A percentile compares a stretch with the other conserved stretches of the same genome.
Conservation (phyloP, 495 filamentous ascomycete genomes). For the Elaphomyces granulatus region DNA sequence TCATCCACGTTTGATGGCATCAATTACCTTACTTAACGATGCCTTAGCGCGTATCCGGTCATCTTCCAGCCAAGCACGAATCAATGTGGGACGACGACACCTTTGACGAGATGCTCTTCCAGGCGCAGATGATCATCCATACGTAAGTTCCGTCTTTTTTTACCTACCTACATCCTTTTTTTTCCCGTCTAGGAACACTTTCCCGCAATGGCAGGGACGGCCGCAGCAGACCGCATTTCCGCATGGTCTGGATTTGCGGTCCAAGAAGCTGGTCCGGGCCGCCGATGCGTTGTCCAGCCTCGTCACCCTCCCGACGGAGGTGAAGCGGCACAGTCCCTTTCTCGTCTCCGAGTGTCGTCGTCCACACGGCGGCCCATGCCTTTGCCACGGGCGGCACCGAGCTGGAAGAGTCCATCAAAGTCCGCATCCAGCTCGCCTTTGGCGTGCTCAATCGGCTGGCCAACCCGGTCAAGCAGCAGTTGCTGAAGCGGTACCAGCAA, state of each 20-base stretch:
- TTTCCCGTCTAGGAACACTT: conserved; percentile 9
- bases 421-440: conserved; percentile 54
- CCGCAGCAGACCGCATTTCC: conserved; percentile 19
- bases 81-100: too few relatives aligned
- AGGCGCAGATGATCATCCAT: conserved; percentile 53
- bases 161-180: too few relatives aligned
- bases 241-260: conserved; percentile 42
- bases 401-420: conserved; percentile 44
- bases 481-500: conserved; percentile 23
- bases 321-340: conserved; percentile 57
- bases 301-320: conserved; percentile 50
- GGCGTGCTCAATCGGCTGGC: conserved; percentile 58
- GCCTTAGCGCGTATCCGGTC: too few relatives aligned
- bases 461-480: conserved; percentile 43
- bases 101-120: conserved; percentile 68
- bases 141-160: conserved; percentile 13
- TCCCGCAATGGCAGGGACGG: conserved; percentile 16
- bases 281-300: conserved; percentile 57
- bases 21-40: too few relatives aligned
- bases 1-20: too few relatives aligned
- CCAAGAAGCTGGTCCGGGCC: conserved; percentile 52
- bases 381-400: conserved; percentile 42
- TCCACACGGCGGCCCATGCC: conserved; percentile 35
- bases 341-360: conserved; percentile 48
- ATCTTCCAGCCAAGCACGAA: too few relatives aligned